Conservation (phyloP, 148 eudicot species). For the Chenopodium suecicum region DNA sequence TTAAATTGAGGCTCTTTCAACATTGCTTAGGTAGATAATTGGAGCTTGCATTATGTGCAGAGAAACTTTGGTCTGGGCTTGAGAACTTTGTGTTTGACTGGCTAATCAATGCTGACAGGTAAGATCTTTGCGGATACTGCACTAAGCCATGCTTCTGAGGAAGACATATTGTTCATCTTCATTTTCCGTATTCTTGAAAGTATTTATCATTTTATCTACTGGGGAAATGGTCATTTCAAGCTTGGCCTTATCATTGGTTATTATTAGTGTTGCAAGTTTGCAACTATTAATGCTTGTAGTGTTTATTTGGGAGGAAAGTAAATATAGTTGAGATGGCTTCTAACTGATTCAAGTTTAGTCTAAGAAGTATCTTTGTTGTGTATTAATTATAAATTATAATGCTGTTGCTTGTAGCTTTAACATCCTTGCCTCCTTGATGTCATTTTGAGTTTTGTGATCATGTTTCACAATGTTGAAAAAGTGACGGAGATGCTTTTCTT, state of each 20-base stretch:
- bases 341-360: background rate
- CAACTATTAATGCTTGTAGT: background rate
- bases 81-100: conserved; percentile 98
- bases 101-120: conserved; percentile 99
- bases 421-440: background rate
- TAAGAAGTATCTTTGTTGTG: background rate
- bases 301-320: background rate
- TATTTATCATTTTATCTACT: background rate
- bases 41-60: conserved; percentile 46
- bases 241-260: no score
- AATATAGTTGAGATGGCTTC: background rate
- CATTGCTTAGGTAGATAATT: conserved; percentile 21
- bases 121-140: conserved; percentile 19
- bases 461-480: background rate
- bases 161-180: background rate
- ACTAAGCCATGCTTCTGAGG: conserved; percentile 1
- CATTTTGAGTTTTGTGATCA: background rate
- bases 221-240: no score
- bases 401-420: background rate
- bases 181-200: background rate
- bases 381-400: background rate
- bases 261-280: background rate
- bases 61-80: conserved; percentile 95
- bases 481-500: background rate
- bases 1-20: background rate